Evolutionary conservation across 1,139 yeast genomes (phyloP), one percentile per base, ranked within the genome.

Genomic region (Lodderomyces oxycetoniae): DNA sequence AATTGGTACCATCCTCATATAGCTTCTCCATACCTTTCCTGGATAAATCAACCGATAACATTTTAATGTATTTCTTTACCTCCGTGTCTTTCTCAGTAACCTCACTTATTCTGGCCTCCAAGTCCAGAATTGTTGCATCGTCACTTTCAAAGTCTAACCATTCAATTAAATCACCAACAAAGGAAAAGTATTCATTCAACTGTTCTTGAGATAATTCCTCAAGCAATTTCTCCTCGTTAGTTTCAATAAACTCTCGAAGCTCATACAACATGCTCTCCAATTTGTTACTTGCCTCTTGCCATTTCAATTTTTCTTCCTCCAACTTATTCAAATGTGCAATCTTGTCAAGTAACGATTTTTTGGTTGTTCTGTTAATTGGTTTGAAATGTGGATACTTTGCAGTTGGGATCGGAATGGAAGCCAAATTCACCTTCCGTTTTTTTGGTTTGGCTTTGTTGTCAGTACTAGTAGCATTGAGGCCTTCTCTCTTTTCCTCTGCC

Each of bases 101-200:
- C 28, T 49, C 48, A 2, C 45, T 39, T 13, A 54, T 43, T 41
- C 58, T 63, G 1, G 39, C 45, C 31, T 56, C 47, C 28, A 76
- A 53, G 7, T 61, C 72, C n/a, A 61, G 62, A 27, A 68, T 40
- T 1, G 67, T 43, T 1, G 86, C 73, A 20, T 63, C 65, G 37
- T 77, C 84, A 35, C 86, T 73, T 15, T 80, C 89, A 45, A 74
- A 78, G 36, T 86, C 95, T 25, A 87, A 62, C 95, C 95, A 86
- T 42, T 83, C 93, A 34, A 83, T 59, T 16, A 69, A 60, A 16
- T 77, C 79, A 20, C 62, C 44, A 2, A 81, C 70, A 23, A 46
- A 44, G 3, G 42, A 29, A 20, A 48, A 42, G 26, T 52, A 47
- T 7, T 45, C 45, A 0, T 53, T 51, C 1, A 66, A 45, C 4